phyloP scores from a whole-genome alignment of 208 protist genomes.

The Crithidia fasciculata region DNA sequence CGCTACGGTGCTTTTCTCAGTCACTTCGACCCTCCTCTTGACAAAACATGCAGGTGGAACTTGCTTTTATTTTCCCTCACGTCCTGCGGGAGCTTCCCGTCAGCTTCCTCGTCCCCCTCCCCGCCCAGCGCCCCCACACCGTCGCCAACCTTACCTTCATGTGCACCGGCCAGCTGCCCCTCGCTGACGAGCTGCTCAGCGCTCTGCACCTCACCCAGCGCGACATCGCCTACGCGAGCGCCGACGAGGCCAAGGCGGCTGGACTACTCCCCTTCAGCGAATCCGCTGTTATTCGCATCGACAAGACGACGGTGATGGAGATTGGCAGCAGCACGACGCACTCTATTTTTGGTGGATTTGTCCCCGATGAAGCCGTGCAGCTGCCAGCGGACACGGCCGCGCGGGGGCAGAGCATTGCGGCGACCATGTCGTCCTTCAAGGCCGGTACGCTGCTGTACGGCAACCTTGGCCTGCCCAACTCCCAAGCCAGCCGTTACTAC shows the following conservation, averaged over 20 bases:
- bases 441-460: conserved; percentile 70
- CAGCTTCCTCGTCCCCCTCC: conserved; percentile 47
- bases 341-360: conserved; percentile 81
- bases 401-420: conserved; percentile 25
- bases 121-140: conserved; percentile 57
- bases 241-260: conserved; percentile 30
- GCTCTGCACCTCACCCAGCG: conserved; percentile 24
- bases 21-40: neutral
- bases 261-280: conserved; percentile 63
- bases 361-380: conserved; percentile 55
- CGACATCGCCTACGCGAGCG: conserved; percentile 27
- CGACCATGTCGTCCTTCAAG: conserved; percentile 48
- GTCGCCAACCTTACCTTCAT: conserved; percentile 76
- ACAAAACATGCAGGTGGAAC: conserved; percentile 52
- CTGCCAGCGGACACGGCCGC: conserved; percentile 20
- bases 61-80: conserved; percentile 75
- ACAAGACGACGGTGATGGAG: conserved; percentile 66
- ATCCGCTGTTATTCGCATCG: conserved; percentile 67
- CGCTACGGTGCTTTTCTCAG: no score
- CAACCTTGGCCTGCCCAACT: conserved; percentile 72
- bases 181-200: conserved; percentile 33
- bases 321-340: conserved; percentile 85
- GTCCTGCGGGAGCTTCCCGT: conserved; percentile 42
- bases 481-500: conserved; percentile 81
- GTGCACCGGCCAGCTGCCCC: conserved; percentile 64